Evolutionary conservation across 768 basidiomycete genomes (phyloP), one percentile per base, ranked within the genome.

Genomic region (Russula foetens): DNA sequence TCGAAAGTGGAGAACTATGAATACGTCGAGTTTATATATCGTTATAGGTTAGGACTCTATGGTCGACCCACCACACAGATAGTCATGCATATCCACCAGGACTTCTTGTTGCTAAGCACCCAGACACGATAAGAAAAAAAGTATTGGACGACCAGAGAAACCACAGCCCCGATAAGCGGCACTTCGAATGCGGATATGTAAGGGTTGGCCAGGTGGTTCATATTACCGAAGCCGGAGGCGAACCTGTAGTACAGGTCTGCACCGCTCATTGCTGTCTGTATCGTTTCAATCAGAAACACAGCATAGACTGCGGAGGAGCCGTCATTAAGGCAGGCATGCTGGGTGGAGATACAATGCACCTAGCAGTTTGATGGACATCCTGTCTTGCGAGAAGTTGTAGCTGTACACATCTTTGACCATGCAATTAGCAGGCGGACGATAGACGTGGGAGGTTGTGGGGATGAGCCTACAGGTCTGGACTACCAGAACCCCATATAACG

Each of bases 71-170:
- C 60, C 1, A 33, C 2, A 57, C 48, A 52, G 14, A 62, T 57
- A 7, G 26, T 4, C 6, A 52, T 1, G 24, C 44, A 62, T 31
- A 57, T 5, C 49, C 33, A 44, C 49, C 24, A 4, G 23, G 23
- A 46, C 19, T n/a, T 31, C 28, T 15, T 57, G 8, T 28, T 19
- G 4, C 60, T 62, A 12, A 62, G 48, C 3, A 57, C 26, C 60
- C 55, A 62, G 28, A 62, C 21, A 19, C 60, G 60, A 57, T 57
- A 62, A 2, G 43, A 49, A 28, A 52, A 57, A 39, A 62, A 62
- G 5, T 41, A 47, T 41, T 61, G 55, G 3, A 61, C 55, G 23
- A 23, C 12, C 28, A 56, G 12, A 0, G 60, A 52, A 24, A 62
- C 28, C 1, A 62, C 3, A 15, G 55, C 28, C 2, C 35, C 60